These are phyloP conservation scores for Neckera pumila DNA, from an alignment of 225 moss, liverwort and hornwort genomes.

Conservation along the genomic window DNA sequence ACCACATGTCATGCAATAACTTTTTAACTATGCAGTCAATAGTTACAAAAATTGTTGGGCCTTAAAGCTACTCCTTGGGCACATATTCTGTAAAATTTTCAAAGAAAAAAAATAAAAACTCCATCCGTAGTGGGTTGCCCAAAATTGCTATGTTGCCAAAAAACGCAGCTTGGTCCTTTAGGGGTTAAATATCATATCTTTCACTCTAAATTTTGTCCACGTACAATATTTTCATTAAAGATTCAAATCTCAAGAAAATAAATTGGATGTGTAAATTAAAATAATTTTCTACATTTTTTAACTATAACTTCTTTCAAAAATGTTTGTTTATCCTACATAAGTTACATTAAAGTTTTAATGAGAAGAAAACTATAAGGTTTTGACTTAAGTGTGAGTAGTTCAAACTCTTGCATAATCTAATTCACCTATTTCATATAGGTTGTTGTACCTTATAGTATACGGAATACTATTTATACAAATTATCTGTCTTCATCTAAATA, in stretches of 20 bases:
- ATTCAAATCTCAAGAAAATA: neutral
- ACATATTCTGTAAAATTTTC: too few relatives aligned
- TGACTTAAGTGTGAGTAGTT: fast-evolving
- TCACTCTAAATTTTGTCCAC: neutral
- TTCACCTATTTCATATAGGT: fast-evolving
- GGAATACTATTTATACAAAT: neutral
- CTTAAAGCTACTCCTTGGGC: too few relatives aligned
- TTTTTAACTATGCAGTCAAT: too few relatives aligned
- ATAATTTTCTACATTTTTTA: neutral
- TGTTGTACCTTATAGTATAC: neutral
- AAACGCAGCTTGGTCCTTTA: too few relatives aligned
- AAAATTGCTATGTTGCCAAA: too few relatives aligned
- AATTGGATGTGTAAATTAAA: fast-evolving
- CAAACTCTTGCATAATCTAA: neutral
- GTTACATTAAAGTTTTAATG: neutral
- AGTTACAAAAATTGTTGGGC: too few relatives aligned
- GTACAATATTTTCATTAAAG: neutral
- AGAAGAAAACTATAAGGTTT: neutral
- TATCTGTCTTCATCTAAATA: neutral
- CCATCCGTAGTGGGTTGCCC: too few relatives aligned
- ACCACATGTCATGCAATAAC: too few relatives aligned
- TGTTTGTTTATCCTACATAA: neutral
- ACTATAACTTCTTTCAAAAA: neutral
- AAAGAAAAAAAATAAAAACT: too few relatives aligned
- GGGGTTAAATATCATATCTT: neutral